Percentiles rank a stretch among this genome's conserved stretches.
These are phyloP conservation scores for Cercospora citrullina DNA, from an alignment of 2,329 filamentous ascomycete species.

Conservation along the genomic window DNA sequence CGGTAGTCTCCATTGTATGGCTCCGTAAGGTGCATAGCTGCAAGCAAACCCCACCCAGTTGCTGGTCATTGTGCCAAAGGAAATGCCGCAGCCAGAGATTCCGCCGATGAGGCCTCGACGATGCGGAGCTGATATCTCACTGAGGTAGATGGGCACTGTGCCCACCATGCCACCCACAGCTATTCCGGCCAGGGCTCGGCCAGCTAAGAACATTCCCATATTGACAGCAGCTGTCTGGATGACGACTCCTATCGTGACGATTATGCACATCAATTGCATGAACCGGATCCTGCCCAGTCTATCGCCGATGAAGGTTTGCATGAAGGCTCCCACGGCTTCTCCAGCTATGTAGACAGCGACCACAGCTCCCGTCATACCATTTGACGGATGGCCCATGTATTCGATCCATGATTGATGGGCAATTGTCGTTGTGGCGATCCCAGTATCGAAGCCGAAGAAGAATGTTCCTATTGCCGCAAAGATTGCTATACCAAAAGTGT, in stretches of 20 bases:
- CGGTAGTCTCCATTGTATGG: slow-evolving; percentile 57
- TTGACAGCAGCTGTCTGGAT: slow-evolving; percentile 58
- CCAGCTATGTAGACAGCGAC: slow-evolving; percentile 61
- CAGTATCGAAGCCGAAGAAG: slow-evolving; percentile 61
- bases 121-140: slow-evolving; percentile 52
- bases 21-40: slow-evolving; percentile 55
- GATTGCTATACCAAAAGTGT: slow-evolving; percentile 54
- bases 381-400: slow-evolving; percentile 58
- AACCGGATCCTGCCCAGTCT: slow-evolving; percentile 42
- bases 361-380: slow-evolving; percentile 58
- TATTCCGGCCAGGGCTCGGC: slow-evolving; percentile 34
- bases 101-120: slow-evolving; percentile 56
- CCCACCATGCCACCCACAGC: slow-evolving; percentile 40
- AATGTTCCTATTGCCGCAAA: slow-evolving; percentile 62
- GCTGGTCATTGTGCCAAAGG: slow-evolving; percentile 57
- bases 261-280: slow-evolving; percentile 50
- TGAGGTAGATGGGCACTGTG: slow-evolving; percentile 58
- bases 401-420: slow-evolving; percentile 61
- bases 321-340: slow-evolving; percentile 55
- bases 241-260: slow-evolving; percentile 56
- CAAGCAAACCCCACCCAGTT: slow-evolving; percentile 61
- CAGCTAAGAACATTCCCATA: slow-evolving; percentile 37
- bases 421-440: slow-evolving; percentile 62
- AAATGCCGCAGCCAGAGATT: slow-evolving; percentile 52
- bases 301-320: slow-evolving; percentile 57